Base-by-base conservation (phyloP, 2,329 filamentous ascomycete genomes). In the Aspergillus neotritici region DNA sequence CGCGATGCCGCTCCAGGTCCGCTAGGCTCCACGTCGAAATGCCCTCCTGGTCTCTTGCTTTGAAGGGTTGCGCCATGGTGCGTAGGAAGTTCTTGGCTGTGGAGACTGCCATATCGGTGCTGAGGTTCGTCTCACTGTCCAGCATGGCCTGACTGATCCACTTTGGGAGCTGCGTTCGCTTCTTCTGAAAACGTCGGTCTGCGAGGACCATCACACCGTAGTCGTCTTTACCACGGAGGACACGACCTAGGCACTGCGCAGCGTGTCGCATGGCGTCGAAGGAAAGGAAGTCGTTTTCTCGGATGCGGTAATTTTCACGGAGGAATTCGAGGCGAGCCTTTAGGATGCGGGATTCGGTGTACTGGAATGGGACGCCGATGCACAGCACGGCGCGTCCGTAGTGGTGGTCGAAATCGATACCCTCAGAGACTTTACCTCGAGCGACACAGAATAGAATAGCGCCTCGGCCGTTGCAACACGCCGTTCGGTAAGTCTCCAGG, bases 241-340 rank as follows among this genome's bases (percentile, higher is more conserved):
- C 93, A 62, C 93, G 90, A 11, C 93, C 94, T 2, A 98, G 74
- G 60, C 93, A 98, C 63, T 98, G 93, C 1, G 93, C 91, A 11
- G 93, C 93, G 63, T 98, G 93, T n/a, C 93, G 83, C 91, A 98
- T 98, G 15, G 93, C 93, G 62, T 98, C 93, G 74, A 98, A 98
- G 14, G 93, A 97, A 8, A 98, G 71, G 62, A 98, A 98, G 62
- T 98, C 94, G 54, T 95, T 94, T 64, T 97, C 93, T 46, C 87
- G 83, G 64, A 98, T 98, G 43, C 89, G 86, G 65, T 97, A 98
- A 1, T 87, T 97, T 66, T 98, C 94, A 35, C 91, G 82, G n/a
- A 98, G 68, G 63, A 98, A 98, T 61, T 98, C 89, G 3, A 98
- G 79, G 2, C 93, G 82, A 1, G 93, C 93, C 70, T 97, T 98